Percentiles rank a stretch among this genome's conserved stretches.
phyloP scores from a whole-genome alignment of 2,329 filamentous ascomycete species.

The Colletotrichum eremochloae region DNA sequence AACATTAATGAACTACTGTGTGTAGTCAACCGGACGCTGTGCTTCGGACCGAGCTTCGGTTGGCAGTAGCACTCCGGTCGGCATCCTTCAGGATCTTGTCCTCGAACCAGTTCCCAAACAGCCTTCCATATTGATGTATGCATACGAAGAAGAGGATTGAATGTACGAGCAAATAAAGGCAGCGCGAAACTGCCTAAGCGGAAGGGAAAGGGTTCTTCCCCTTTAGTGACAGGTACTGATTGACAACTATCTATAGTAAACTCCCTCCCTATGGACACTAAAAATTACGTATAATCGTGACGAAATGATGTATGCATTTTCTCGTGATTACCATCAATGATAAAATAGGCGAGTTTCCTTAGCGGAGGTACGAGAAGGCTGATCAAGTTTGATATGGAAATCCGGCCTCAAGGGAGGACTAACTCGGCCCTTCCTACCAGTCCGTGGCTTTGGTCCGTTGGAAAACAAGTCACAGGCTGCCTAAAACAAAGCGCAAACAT shows the following conservation, averaged over 20 bases:
- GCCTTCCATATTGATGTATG: too few relatives aligned
- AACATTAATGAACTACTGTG: background rate
- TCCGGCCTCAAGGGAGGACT: background rate
- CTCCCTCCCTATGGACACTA: background rate
- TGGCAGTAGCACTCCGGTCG: background rate
- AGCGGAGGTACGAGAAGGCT: background rate
- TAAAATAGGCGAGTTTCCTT: background rate
- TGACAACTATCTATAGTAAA: background rate
- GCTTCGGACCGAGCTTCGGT: background rate
- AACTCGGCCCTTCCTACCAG: too few relatives aligned
- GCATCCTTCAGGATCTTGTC: too few relatives aligned
- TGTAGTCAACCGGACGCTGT: background rate
- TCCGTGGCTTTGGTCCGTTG: background rate
- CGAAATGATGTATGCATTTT: background rate
- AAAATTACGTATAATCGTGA: background rate
- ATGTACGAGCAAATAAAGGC: too few relatives aligned
- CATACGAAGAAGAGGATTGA: too few relatives aligned
- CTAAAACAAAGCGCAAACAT: background rate
- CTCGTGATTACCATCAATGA: background rate
- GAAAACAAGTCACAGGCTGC: background rate
- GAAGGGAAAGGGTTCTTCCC: background rate
- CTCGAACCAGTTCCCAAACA: too few relatives aligned
- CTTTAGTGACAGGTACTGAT: background rate
- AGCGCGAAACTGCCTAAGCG: too few relatives aligned
- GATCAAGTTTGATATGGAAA: background rate